Percentiles rank a stretch among this genome's conserved stretches.
Evolutionary conservation across 371 early-diverging fungal species (phyloP).

Genomic region (Mucor circinelloides): DNA sequence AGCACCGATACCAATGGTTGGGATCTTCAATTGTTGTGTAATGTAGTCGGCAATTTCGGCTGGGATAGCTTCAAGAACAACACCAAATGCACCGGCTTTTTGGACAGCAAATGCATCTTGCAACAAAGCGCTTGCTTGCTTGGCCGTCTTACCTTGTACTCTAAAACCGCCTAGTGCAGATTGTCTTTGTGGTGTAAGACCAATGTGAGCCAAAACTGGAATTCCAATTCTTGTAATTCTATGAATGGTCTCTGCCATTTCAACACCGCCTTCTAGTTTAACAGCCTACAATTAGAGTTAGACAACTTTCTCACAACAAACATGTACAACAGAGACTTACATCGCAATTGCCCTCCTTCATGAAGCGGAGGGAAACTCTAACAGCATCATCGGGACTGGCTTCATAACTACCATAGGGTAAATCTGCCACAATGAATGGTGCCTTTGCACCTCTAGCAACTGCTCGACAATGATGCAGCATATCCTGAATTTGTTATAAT

Average conservation of each 20-base stretch:
- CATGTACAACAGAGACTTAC: conserved; percentile 26
- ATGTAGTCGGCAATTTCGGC: conserved; percentile 82
- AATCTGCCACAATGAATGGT: conserved; percentile 83
- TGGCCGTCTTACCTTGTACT: conserved; percentile 89
- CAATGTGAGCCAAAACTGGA: conserved; percentile 93
- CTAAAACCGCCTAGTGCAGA: conserved; percentile 87
- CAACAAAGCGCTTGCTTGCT: conserved; percentile 72
- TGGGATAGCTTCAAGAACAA: conserved; percentile 96
- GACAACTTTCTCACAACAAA: neutral
- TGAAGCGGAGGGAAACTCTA: conserved; percentile 72
- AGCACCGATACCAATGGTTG: conserved; percentile 98
- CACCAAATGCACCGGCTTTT: conserved; percentile 87
- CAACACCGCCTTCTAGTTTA: conserved; percentile 93
- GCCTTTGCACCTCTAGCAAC: conserved; percentile 79
- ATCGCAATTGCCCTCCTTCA: conserved; percentile 90
- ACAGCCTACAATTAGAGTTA: conserved; percentile 60
- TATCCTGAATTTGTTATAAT: conserved; percentile 61
- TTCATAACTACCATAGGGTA: conserved; percentile 95
- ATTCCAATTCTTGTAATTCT: conserved; percentile 83
- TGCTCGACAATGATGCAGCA: conserved; percentile 94
- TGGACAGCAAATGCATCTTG: conserved; percentile 90
- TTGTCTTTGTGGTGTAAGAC: conserved; percentile 93
- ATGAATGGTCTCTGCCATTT: conserved; percentile 76
- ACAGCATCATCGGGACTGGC: conserved; percentile 74
- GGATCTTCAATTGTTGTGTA: conserved; percentile 75